phyloP scores from a whole-genome alignment of 768 basidiomycete species.

The Clavulina sp. region DNA sequence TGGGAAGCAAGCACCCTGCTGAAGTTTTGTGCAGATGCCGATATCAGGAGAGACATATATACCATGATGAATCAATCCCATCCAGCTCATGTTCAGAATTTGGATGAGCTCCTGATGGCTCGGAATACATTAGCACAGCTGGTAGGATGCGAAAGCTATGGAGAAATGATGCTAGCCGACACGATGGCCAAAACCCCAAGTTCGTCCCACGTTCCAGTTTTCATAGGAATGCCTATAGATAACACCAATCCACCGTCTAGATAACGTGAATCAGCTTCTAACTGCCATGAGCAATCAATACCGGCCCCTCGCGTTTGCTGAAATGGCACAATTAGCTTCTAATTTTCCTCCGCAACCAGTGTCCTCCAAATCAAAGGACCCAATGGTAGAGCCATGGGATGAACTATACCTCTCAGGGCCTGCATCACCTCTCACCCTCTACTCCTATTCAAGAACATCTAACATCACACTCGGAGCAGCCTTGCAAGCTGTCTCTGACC shows the following conservation, averaged over 20 bases:
- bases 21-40: too few species aligned
- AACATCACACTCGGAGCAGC: too few species aligned
- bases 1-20: too few species aligned
- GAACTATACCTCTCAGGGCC: too few species aligned
- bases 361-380: constrained; percentile 35
- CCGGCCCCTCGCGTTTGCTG: constrained; percentile 53
- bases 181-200: constrained; percentile 97
- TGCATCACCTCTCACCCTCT: constrained; percentile 35
- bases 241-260: too few species aligned
- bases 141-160: constrained; percentile 74
- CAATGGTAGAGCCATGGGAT: constrained; percentile 89
- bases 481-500: constrained; percentile 72
- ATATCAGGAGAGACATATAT: too few species aligned
- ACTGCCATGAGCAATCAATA: constrained; percentile 66
- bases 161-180: constrained; percentile 70
- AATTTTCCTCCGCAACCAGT: constrained; percentile 32
- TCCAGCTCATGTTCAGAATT: constrained; percentile 48
- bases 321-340: constrained; percentile 53
- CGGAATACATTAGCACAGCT: constrained; percentile 70
- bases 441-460: constrained; percentile 20
- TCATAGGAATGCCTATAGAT: too few species aligned
- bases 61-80: too few species aligned
- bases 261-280: constrained; percentile 76
- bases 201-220: constrained; percentile 18
- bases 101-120: constrained; percentile 59